Evolutionary conservation across 305 asterid species (phyloP).

Genomic region (Withania somnifera): DNA sequence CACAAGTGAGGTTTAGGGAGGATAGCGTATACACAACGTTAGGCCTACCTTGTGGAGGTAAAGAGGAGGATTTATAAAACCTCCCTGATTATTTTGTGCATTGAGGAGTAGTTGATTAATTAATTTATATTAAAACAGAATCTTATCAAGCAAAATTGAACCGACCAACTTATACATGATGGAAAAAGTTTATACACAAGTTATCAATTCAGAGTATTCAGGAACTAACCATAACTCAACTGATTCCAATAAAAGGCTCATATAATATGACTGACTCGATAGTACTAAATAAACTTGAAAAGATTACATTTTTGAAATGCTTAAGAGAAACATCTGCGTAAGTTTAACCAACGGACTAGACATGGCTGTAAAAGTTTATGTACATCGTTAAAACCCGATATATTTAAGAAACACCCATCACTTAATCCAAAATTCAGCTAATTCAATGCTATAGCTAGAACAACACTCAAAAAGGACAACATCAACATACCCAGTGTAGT

Average conservation of each 20-base stretch:
- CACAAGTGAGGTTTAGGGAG: too few species aligned
- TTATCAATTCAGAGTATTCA: background rate
- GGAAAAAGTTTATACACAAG: background rate
- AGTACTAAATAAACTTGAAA: background rate
- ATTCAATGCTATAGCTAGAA: background rate
- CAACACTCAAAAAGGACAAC: too few species aligned
- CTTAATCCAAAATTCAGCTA: too few species aligned
- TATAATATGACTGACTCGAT: background rate
- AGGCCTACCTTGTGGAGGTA: too few species aligned
- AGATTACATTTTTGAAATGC: background rate
- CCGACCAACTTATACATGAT: background rate
- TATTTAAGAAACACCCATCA: background rate
- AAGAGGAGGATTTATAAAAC: background rate
- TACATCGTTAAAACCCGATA: background rate
- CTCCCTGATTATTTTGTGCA: background rate
- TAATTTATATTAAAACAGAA: background rate
- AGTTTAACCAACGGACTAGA: slow-evolving; percentile 77
- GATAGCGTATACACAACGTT: too few species aligned
- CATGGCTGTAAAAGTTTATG: slow-evolving; percentile 65
- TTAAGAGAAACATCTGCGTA: slow-evolving; percentile 35
- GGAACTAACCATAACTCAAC: background rate
- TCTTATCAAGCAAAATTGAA: background rate
- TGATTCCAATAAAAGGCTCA: too few species aligned
- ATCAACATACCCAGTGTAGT: too few species aligned
- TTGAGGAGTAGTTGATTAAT: background rate